Evolutionary conservation across 768 basidiomycete genomes (phyloP).

Genomic region (Leccinum arenicola): DNA sequence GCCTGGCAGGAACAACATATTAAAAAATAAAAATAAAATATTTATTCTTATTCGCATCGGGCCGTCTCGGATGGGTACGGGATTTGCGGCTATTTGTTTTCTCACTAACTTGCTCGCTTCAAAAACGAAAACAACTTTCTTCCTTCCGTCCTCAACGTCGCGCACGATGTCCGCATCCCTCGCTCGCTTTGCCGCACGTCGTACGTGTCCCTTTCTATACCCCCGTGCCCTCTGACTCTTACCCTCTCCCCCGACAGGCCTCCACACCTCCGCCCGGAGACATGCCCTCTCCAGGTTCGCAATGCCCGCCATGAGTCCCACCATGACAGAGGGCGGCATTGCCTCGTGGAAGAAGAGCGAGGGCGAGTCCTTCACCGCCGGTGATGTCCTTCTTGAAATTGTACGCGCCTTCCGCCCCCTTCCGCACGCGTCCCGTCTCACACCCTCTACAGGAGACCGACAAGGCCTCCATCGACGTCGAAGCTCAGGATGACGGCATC

Average conservation of each 20-base stretch:
- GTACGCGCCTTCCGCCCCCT: constrained; percentile 43
- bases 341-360: constrained; percentile 97
- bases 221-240: background rate
- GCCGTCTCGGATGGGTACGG: constrained; percentile 11
- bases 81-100: constrained; percentile 28
- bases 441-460: constrained; percentile 81
- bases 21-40: constrained; percentile 14
- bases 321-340: constrained; percentile 99
- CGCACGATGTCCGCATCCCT: constrained; percentile 57
- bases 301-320: constrained; percentile 99
- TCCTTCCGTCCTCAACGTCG: constrained; percentile 13
- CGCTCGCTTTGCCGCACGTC: constrained; percentile 63
- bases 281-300: constrained; percentile 82
- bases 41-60: constrained; percentile 10
- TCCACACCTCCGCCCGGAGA: constrained; percentile 79
- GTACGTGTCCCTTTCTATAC: constrained; percentile 39
- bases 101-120: constrained; percentile 14
- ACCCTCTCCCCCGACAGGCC: constrained; percentile 43
- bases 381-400: constrained; percentile 96
- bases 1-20: constrained; percentile 60
- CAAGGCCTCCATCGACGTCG: constrained; percentile 98
- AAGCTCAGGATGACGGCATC: constrained; percentile 96
- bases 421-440: constrained; percentile 5
- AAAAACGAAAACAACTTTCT: constrained; percentile 12
- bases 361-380: constrained; percentile 83